Evolutionary conservation across 768 basidiomycete genomes (phyloP).

Genomic region (Lactarius evosmus): DNA sequence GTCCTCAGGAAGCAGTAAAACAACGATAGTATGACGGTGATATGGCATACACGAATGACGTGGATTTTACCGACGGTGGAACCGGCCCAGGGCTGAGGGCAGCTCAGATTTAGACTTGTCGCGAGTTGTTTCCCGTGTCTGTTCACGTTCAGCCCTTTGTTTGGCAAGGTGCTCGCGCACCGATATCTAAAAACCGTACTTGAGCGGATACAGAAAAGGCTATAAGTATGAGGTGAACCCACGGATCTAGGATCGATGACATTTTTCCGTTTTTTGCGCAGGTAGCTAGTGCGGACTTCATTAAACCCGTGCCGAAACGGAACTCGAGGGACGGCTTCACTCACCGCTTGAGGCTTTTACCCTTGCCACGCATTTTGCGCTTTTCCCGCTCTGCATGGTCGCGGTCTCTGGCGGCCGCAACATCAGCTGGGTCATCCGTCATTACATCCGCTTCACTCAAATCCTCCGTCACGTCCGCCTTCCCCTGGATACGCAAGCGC

Average conservation of each 20-base stretch:
- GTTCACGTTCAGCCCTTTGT: conserved; percentile 36
- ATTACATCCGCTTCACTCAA: conserved; percentile 33
- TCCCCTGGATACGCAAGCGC: conserved; percentile 66
- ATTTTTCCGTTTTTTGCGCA: conserved; percentile 93
- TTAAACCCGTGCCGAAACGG: background rate
- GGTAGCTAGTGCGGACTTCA: conserved; percentile 41
- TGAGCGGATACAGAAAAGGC: conserved; percentile 30
- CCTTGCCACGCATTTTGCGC: conserved; percentile 83
- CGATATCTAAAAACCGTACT: conserved; percentile 41
- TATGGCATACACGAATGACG: background rate
- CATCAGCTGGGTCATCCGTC: conserved; percentile 42
- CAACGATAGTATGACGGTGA: background rate
- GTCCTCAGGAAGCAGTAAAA: background rate
- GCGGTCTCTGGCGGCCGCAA: conserved; percentile 33
- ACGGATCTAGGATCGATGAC: conserved; percentile 84
- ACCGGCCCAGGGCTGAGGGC: conserved; percentile 42
- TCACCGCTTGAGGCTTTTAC: conserved; percentile 78
- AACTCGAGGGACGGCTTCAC: background rate
- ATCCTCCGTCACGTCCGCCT: conserved; percentile 65
- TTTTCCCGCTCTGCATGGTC: conserved; percentile 51
- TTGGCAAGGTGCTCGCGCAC: conserved; percentile 42
- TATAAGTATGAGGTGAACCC: conserved; percentile 28
- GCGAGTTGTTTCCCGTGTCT: conserved; percentile 31
- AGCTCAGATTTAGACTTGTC: conserved; percentile 31
- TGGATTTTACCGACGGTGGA: conserved; percentile 29